phyloP scores from a whole-genome alignment of 2,329 filamentous ascomycete species.

The Exserohilum rostratum region DNA sequence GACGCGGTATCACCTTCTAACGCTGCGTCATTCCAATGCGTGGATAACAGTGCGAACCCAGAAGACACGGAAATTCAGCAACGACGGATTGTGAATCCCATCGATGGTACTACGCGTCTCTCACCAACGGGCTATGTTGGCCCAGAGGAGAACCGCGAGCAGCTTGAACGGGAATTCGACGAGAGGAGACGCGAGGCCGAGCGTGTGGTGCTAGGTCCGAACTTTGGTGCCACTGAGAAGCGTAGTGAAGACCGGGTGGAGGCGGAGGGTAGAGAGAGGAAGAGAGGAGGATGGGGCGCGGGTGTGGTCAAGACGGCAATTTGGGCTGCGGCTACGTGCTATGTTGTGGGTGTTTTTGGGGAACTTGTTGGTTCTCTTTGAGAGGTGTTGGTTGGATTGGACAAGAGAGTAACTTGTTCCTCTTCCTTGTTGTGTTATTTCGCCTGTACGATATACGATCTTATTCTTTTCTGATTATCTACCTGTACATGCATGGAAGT shows the following conservation, averaged over 20 bases:
- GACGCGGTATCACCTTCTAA: constrained; percentile 1
- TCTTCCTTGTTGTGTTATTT: not conserved
- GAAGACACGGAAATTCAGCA: not conserved
- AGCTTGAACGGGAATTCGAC: constrained; percentile 30
- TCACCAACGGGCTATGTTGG: constrained; percentile 45
- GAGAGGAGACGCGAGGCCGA: constrained; percentile 31
- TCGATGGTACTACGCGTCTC: constrained; percentile 44
- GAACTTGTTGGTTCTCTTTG: constrained; percentile 21
- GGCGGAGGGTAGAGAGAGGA: constrained; percentile 6
- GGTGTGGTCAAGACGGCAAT: constrained; percentile 41
- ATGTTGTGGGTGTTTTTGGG: constrained; percentile 41
- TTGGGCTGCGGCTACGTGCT: constrained; percentile 36
- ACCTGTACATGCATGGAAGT: too few species aligned
- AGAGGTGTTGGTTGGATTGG: not conserved
- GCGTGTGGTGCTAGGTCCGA: not conserved
- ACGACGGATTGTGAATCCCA: constrained; percentile 33
- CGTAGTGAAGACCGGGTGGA: not conserved
- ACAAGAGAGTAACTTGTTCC: not conserved
- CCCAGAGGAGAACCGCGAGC: constrained; percentile 30
- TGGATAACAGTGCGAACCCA: not conserved
- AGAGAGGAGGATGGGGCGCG: constrained; percentile 19
- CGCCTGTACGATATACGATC: not conserved
- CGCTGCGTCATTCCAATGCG: too few species aligned
- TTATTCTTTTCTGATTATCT: too few species aligned
- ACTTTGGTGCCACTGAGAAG: not conserved